Conservation (phyloP, 768 basidiomycete genomes). For the Tylopilus subfusipes region DNA sequence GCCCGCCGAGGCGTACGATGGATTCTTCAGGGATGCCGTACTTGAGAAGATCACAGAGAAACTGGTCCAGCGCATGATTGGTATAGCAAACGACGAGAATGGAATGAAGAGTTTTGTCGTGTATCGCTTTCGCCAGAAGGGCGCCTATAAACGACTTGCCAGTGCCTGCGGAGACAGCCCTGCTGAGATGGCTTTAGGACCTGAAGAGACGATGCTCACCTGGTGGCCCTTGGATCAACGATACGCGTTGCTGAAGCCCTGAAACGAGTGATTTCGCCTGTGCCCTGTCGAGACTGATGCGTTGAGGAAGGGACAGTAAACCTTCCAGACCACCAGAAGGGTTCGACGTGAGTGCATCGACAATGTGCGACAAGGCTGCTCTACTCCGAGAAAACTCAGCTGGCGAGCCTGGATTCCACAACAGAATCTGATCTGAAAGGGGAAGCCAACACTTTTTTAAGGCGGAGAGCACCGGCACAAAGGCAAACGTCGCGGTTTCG, state of each 20-base stretch:
- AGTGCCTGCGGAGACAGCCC: slow-evolving; percentile 49
- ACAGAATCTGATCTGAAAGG: slow-evolving; percentile 47
- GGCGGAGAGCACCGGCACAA: slow-evolving; percentile 56
- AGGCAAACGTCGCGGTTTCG: slow-evolving; percentile 57
- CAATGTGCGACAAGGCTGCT: slow-evolving; percentile 7
- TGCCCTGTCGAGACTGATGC: slow-evolving; percentile 47
- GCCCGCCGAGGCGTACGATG: slow-evolving; percentile 59
- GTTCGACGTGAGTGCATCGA: slow-evolving; percentile 28
- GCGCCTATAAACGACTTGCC: slow-evolving; percentile 73
- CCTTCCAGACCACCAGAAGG: slow-evolving; percentile 37
- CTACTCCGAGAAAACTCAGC: background rate
- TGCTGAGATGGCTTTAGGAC: background rate
- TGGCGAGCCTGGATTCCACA: slow-evolving; percentile 40
- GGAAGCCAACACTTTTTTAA: slow-evolving; percentile 43
- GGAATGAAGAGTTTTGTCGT: slow-evolving; percentile 41
- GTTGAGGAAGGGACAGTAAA: slow-evolving; percentile 33
- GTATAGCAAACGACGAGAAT: slow-evolving; percentile 71
- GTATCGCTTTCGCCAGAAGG: slow-evolving; percentile 55
- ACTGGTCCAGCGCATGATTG: slow-evolving; percentile 71
- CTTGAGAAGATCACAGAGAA: slow-evolving; percentile 56
- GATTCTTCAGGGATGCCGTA: slow-evolving; percentile 47
- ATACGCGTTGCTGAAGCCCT: slow-evolving; percentile 51
- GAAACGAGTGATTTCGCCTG: slow-evolving; percentile 46
- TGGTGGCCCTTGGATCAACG: slow-evolving; percentile 69
- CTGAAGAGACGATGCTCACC: slow-evolving; percentile 39